Evolutionary conservation across 768 basidiomycete species (phyloP), one percentile per base, ranked within the genome.

Genomic region (Phanerochaete carnosa): DNA sequence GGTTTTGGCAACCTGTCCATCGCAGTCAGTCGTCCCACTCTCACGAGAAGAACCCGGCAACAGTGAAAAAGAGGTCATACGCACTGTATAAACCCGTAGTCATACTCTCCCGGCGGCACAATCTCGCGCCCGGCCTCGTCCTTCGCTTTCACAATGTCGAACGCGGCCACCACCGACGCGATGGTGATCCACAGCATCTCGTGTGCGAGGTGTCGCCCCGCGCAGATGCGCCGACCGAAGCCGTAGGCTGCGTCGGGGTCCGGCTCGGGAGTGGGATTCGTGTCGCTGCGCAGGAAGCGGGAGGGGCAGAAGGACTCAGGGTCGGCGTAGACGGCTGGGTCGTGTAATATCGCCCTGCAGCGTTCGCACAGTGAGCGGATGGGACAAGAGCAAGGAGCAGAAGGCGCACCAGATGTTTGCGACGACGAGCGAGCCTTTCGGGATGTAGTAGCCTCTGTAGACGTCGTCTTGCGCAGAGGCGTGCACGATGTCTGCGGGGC

Each of bases 401-500:
- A 9, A 29, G 26, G 22, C 68, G 45, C 45, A 68, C 72, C 69
- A 74, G 25, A 70, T 65, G 45, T 74, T 74, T 16, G 64, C 64
- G 11, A 74, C 54, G 15, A 54, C 52, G 33, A 19, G 72, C 15
- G 72, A 62, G 1, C 68, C 73, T 53, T 73, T 67, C 1, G 74
- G 74, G 32, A 75, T 72, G 32, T 47, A 66, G 59, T 72, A 71
- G 2, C 70, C 74, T 43, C 66, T 29, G 56, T 72, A 73, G 8
- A 66, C 57, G 59, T 74, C 73, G 57, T 75, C 74, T 53, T 66
- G 63, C 12, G 55, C 57, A 7, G 64, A 62, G 3, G 64, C 61
- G 39, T 74, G 73, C 19, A 71, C 65, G 25, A 74, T 59, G 25
- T 57, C 71, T 65, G 3, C 15, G 13, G n/a, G 5, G 16, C 5